These are phyloP conservation scores for Pezicula rhizophila DNA, from an alignment of 2,329 filamentous ascomycete species.

Conservation along the genomic window DNA sequence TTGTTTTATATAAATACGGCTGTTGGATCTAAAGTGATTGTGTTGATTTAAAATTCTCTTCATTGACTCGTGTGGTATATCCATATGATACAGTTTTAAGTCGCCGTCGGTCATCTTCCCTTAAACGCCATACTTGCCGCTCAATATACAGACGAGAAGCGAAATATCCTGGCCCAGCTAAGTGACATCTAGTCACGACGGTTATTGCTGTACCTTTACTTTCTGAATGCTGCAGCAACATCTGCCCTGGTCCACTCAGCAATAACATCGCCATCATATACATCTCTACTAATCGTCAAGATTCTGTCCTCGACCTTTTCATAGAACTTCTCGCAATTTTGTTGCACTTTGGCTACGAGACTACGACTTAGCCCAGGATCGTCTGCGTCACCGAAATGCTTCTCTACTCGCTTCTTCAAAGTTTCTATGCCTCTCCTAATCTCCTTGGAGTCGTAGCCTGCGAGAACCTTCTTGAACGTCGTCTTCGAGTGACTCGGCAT, in stretches of 20 bases:
- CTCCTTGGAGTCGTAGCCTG: slow-evolving; percentile 75
- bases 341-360: slow-evolving; percentile 51
- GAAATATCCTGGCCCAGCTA: slow-evolving; percentile 4
- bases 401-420: slow-evolving; percentile 86
- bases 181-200: not conserved
- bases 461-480: slow-evolving; percentile 80
- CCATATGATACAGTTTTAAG: not conserved
- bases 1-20: too few relatives aligned
- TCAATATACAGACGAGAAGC: slow-evolving; percentile 9
- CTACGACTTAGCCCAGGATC: slow-evolving; percentile 50
- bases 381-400: slow-evolving; percentile 90
- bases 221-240: slow-evolving; percentile 52
- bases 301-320: slow-evolving; percentile 56
- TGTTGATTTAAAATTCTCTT: not conserved
- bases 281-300: slow-evolving; percentile 51
- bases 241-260: slow-evolving; percentile 63
- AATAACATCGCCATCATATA: slow-evolving; percentile 58
- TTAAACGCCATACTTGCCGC: slow-evolving; percentile 4
- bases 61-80: slow-evolving; percentile 1
- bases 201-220: slow-evolving; percentile 3
- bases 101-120: not conserved
- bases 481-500: slow-evolving; percentile 78
- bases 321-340: slow-evolving; percentile 59
- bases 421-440: slow-evolving; percentile 85
- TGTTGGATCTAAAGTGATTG: too few relatives aligned